These are phyloP conservation scores for Saccharomycopsis babjevae DNA, from an alignment of 805 yeast genomes.

Conservation along the genomic window DNA sequence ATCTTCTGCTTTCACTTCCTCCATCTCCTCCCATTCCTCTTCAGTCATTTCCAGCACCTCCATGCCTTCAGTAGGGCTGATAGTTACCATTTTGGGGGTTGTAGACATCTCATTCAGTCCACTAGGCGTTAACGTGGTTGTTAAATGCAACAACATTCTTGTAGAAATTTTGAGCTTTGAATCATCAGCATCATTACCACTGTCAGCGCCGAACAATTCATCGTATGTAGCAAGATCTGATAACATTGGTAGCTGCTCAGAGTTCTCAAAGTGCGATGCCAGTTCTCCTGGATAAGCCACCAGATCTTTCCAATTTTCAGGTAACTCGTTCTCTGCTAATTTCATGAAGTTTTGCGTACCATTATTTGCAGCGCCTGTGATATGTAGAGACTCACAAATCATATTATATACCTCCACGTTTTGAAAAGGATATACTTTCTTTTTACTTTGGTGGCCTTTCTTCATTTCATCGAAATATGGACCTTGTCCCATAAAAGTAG, in stretches of 20 bases:
- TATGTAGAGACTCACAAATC: constrained; percentile 51
- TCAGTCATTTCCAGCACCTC: not conserved
- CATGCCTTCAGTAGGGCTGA: not conserved
- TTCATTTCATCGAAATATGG: constrained; percentile 48
- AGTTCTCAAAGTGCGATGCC: constrained; percentile 34
- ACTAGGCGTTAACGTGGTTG: not conserved
- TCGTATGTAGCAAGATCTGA: constrained; percentile 29
- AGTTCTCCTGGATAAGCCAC: constrained; percentile 32
- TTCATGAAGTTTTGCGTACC: constrained; percentile 32
- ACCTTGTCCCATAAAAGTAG: constrained; percentile 70
- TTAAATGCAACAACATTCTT: not conserved
- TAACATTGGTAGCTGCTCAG: constrained; percentile 25
- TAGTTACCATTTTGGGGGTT: not conserved
- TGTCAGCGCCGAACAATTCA: constrained; percentile 1
- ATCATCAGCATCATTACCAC: not conserved
- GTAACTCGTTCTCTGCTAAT: constrained; percentile 22
- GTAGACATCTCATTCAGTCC: not conserved
- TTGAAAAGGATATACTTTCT: constrained; percentile 47
- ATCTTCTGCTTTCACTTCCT: not conserved
- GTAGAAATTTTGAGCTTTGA: not conserved
- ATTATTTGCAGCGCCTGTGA: constrained; percentile 47
- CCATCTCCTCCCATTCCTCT: not conserved
- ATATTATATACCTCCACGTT: constrained; percentile 69
- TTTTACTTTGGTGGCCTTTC: constrained; percentile 19
- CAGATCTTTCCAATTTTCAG: constrained; percentile 40